These are phyloP conservation scores for Aspergillus carlsbadensis DNA, from an alignment of 495 filamentous ascomycete genomes.

Conservation along the genomic window DNA sequence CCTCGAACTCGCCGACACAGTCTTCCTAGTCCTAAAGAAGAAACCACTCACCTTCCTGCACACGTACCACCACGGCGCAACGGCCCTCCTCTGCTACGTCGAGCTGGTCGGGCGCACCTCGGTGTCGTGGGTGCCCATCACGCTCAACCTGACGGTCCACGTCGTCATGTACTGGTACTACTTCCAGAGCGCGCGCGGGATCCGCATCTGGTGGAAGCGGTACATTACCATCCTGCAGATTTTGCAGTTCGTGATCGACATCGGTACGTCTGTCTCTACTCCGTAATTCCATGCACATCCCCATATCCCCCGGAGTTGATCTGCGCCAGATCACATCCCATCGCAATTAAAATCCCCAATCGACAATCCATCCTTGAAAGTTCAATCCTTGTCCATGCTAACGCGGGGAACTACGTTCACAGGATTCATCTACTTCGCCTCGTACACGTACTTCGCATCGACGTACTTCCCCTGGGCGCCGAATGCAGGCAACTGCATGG, in stretches of 20 bases:
- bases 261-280: conserved; percentile 37
- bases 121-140: conserved; percentile 68
- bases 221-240: conserved; percentile 60
- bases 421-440: conserved; percentile 94
- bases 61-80: conserved; percentile 74
- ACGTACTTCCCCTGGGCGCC: conserved; percentile 85
- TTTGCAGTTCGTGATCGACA: conserved; percentile 57
- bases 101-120: conserved; percentile 67
- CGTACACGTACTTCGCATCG: conserved; percentile 88
- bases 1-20: conserved; percentile 66
- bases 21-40: conserved; percentile 73
- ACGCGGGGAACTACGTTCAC: background rate
- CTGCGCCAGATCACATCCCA: background rate
- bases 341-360: conserved; percentile 3
- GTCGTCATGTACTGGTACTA: conserved; percentile 71
- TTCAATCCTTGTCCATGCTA: background rate
- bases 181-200: conserved; percentile 58
- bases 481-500: conserved; percentile 77
- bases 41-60: conserved; percentile 74
- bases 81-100: conserved; percentile 69
- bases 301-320: background rate
- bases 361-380: too few species aligned
- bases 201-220: conserved; percentile 61
- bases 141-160: conserved; percentile 66
- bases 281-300: too few species aligned